A percentile compares a stretch with the other conserved stretches of the same genome.
These are phyloP conservation scores for Leccinellum rugosiceps DNA, from an alignment of 768 basidiomycete species.

Conservation along the genomic window DNA sequence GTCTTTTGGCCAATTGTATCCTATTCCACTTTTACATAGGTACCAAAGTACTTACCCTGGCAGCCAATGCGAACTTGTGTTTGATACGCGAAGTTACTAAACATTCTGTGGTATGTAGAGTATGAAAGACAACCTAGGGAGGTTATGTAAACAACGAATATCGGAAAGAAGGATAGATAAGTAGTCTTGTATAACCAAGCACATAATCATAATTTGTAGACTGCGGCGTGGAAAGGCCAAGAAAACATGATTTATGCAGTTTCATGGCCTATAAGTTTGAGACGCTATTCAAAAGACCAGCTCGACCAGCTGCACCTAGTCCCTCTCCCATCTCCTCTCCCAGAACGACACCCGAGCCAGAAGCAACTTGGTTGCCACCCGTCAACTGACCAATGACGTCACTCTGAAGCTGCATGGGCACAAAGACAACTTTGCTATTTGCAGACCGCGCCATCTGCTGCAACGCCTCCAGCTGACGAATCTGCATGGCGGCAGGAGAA, in stretches of 20 bases:
- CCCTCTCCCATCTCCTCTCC: constrained; percentile 25
- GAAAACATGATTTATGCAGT: background rate
- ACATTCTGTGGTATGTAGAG: constrained; percentile 11
- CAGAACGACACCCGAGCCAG: constrained; percentile 20
- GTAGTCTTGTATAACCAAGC: background rate
- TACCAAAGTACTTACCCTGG: background rate
- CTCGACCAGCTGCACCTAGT: constrained; percentile 25
- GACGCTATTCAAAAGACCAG: constrained; percentile 22
- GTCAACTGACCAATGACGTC: constrained; percentile 56
- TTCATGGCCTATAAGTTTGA: constrained; percentile 21
- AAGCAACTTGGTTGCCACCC: constrained; percentile 17
- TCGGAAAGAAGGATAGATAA: background rate
- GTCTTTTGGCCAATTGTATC: constrained; percentile 14
- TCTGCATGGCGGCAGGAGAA: constrained; percentile 96
- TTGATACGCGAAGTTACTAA: background rate
- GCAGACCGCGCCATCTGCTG: constrained; percentile 92
- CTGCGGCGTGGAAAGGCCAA: background rate
- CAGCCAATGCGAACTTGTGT: background rate
- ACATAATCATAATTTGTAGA: background rate
- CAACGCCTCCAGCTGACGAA: constrained; percentile 92
- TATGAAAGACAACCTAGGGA: constrained; percentile 12
- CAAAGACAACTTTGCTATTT: constrained; percentile 90
- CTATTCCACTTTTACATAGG: background rate
- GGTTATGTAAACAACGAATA: background rate
- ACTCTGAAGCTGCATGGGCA: constrained; percentile 86